Evolutionary conservation across 2,329 filamentous ascomycete genomes (phyloP), one percentile per base, ranked within the genome.

Genomic region (Alternaria infectoria): DNA sequence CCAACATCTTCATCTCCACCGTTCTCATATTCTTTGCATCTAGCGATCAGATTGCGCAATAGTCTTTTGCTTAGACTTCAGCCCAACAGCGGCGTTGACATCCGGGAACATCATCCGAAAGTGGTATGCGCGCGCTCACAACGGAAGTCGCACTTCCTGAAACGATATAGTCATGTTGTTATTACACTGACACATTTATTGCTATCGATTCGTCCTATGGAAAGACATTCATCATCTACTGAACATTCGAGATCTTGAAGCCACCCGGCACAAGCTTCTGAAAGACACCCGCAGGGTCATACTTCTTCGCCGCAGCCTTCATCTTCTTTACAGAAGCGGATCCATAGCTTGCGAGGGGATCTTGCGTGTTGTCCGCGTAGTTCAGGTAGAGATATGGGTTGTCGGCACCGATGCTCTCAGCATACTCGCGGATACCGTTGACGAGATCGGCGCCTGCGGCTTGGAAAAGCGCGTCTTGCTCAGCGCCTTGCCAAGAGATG

Each of bases 311-410:
- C 5, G 64, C 71, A 9, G 57, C 64, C 57, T 66, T 68, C 67
- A 74, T 69, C 59, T 69, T 71, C 51, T 63, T 45, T 3, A 74
- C 69, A 9, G 62, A 68, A 23, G 63, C 67, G 1, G 43, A 36
- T 1, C 70, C 72, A 49, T 76, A 76, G n/a, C 69, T 62, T 6
- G 62, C 43, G 0, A 77, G 62, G 3, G 69, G 69, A 36, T 74
- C 64, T 32, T 74, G 71, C 3, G 57, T 67, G 1, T 36, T 59
- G 5, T 72, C 69, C 11, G 69, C 79, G 54, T 81, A 81, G 52
- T 77, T 77, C 15, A 78, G 65, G 28, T 80, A 78, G 3, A 79
- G 45, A 21, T 69, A 74, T 12, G 72, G 69, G 40, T 72, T 73
- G 17, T 66, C 66, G 2, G 69, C 65, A 17, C 68, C 70, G 21